Evolutionary conservation across 345 rosid species (phyloP).

Genomic region (Bruguiera parviflora): DNA sequence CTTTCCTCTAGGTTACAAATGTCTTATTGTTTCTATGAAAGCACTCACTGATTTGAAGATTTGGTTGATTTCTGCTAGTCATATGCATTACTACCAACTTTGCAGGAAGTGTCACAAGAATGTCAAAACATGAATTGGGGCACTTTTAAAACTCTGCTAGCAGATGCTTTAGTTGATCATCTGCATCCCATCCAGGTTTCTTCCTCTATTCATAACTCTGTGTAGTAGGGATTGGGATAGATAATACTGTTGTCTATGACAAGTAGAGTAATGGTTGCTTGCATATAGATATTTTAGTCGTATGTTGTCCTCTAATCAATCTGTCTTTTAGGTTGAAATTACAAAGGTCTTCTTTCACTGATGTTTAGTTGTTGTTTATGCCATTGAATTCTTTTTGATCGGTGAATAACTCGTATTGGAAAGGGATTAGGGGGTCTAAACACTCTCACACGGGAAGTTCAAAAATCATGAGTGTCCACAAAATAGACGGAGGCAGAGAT

Average conservation of each 20-base stretch:
- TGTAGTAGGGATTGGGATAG: not conserved
- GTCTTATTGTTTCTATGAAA: too few species aligned
- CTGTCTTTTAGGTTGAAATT: not conserved
- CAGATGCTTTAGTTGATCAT: conserved; percentile 79
- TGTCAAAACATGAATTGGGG: conserved; percentile 88
- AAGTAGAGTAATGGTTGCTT: too few species aligned
- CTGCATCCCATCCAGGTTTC: conserved; percentile 84
- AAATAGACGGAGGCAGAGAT: not conserved
- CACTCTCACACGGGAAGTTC: not conserved
- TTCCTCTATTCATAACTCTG: not conserved
- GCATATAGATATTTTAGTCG: not conserved
- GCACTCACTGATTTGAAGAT: not conserved
- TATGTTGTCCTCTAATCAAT: not conserved
- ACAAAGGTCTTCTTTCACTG: not conserved
- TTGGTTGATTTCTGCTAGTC: conserved; percentile 15
- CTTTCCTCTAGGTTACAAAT: not conserved
- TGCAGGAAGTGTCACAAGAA: conserved; percentile 74
- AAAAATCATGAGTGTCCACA: not conserved
- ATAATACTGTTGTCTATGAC: too few species aligned
- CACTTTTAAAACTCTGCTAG: conserved; percentile 57
- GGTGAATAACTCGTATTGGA: not conserved
- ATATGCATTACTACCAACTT: not conserved
- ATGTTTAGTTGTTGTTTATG: not conserved
- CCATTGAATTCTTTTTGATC: not conserved
- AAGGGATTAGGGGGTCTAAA: not conserved